Evolutionary conservation across 768 basidiomycete genomes (phyloP), one percentile per base, ranked within the genome.

Genomic region (Phylloporus scabripes): DNA sequence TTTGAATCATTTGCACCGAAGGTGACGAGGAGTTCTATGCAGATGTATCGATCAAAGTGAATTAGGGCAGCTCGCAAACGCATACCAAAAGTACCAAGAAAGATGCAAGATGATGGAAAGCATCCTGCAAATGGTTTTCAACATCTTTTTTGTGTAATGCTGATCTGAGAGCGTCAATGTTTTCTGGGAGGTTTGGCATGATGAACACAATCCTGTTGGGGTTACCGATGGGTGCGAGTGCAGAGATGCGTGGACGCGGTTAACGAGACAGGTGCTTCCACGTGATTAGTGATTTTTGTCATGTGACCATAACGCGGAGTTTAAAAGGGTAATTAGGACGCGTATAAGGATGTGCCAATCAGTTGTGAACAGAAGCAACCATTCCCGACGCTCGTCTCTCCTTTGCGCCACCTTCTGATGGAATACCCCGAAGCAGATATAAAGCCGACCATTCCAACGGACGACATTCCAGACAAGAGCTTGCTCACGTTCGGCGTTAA

Each of bases 81-180:
- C 73, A 55, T 60, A 77, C 78, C 48, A 80, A 66, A 36, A 79
- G 64, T 8, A 68, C 63, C 18, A 73, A 52, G 49, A 66, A 71
- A 6, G 76, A 74, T 45, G 72, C 61, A 33, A 79, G 54, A 24
- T 74, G 71, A 42, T 64, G 59, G 28, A 75, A 61, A 8, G 67
- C 63, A 36, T 72, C 69, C 28, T 65, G 55, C 5, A 70, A 49
- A 31, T 61, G 63, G 21, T 56, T 55, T 38, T 64, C 64, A 28
- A 60, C 56, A 14, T 62, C 64, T 15, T 58, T 54, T 49, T 69
- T 65, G 36, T 48, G 50, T 1, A 70, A 55, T 10, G 64, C 57
- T 14, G 46, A 51, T 40, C 68, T 64, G 32, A 80, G 64, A 5
- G 50, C 44, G 15, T 68, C 53, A 7, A 69, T 50, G 3, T 73